Base-by-base conservation (phyloP, 1,284 basidiomycete species). In the Malassezia restricta region DNA sequence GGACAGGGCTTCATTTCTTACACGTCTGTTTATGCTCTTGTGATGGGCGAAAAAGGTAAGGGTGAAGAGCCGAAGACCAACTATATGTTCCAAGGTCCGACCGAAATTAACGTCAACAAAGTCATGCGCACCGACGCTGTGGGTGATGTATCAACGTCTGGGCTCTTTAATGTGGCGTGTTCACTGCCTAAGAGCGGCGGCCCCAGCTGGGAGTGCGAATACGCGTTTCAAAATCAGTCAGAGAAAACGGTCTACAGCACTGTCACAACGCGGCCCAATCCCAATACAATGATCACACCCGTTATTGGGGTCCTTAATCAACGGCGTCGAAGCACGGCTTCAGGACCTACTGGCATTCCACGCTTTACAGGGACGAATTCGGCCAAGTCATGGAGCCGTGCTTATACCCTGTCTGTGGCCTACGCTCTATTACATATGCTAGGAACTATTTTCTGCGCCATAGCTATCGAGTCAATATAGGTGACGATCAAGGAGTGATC, bases 401-500 rank as follows among this genome's bases (percentile, higher is more conserved):
- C 20, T 24, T 4, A 24, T 24, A 24, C 20, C 20, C 20, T 24
- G 20, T 24, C 20, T 24, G 20, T 24, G 20, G 20, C 20, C 20
- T 24, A 4, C 4, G 20, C 20, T 24, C 20, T 24, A 2, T 2
- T 24, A 24, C 20, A 24, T 24, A 24, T 24, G 20, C 20, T 24
- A 24, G 20, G 20, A 24, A 24, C 20, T 24, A 4, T 24, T 24
- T 24, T 24, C 20, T 24, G 20, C 20, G 20, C 20, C 20, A 24
- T 24, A 24, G 20, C 20, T 24, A 24, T 24, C 20, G 20, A 24
- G 20, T 24, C 20, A 24, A 24, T 24, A 24, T 24, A 24, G 20
- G n/a, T n/a, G n/a, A 24, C 20, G 20, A 24, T 24, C 20, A 24
- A 24, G 20, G 20, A 24, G 20, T 40, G 32, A 90, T 87, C 75